phyloP scores from a whole-genome alignment of 768 basidiomycete species.

The Ramaria sp. region DNA sequence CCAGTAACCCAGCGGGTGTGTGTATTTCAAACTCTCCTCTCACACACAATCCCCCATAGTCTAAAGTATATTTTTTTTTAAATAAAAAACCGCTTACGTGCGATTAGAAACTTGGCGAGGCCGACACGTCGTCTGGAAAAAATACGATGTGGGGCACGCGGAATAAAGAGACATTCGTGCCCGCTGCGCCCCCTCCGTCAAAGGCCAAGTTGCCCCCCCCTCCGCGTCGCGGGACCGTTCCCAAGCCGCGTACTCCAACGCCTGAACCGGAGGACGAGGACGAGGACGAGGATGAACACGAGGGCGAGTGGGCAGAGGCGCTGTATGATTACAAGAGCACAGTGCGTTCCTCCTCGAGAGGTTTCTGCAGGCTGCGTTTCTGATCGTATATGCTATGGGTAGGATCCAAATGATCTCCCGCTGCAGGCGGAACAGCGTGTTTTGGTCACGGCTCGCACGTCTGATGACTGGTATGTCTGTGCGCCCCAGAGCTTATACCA shows the following conservation, averaged over 20 bases:
- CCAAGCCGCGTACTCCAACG: constrained; percentile 17
- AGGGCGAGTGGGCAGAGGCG: constrained; percentile 69
- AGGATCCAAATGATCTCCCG: constrained; percentile 63
- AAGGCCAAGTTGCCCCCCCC: constrained; percentile 40
- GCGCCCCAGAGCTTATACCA: constrained; percentile 2
- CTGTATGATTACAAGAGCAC: constrained; percentile 64
- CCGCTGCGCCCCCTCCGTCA: constrained; percentile 26
- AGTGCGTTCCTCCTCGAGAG: constrained; percentile 25
- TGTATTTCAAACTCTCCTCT: not conserved
- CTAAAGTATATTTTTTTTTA: no score
- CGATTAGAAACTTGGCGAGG: constrained; percentile 46
- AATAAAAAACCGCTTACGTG: no score
- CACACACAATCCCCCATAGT: not conserved
- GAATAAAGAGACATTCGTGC: constrained; percentile 27
- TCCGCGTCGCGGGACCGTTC: constrained; percentile 21
- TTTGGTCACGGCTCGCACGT: constrained; percentile 52
- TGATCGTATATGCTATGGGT: not conserved
- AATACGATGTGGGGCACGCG: constrained; percentile 32
- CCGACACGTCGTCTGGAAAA: constrained; percentile 41
- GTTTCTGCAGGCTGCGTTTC: not conserved
- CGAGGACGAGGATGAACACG: constrained; percentile 19
- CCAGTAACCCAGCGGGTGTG: constrained; percentile 16
- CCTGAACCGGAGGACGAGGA: constrained; percentile 23
- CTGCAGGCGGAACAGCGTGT: constrained; percentile 48
- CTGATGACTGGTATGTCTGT: constrained; percentile 59